Percentiles rank a stretch among this genome's conserved stretches.
Evolutionary conservation across 2,329 filamentous ascomycete species (phyloP).

Genomic region (Pseudopithomyces maydicus): DNA sequence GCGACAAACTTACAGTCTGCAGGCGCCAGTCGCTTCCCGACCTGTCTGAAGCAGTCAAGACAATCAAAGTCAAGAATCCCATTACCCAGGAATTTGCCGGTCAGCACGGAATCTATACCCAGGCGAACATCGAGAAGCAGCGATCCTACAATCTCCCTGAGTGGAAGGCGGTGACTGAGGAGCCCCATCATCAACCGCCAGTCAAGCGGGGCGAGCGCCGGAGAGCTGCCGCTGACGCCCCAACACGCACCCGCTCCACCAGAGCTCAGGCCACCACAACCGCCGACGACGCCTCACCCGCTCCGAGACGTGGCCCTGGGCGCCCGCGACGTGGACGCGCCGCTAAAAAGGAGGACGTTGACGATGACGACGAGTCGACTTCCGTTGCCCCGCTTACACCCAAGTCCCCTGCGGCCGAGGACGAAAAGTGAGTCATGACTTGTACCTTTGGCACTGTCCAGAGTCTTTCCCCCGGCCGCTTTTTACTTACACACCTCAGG

Average conservation of each 20-base stretch:
- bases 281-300: constrained; percentile 41
- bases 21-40: constrained; percentile 73
- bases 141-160: constrained; percentile 95
- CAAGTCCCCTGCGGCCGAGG: constrained; percentile 50
- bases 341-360: constrained; percentile 25
- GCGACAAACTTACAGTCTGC: constrained; percentile 17
- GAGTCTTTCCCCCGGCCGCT: not conserved
- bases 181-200: constrained; percentile 94
- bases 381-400: constrained; percentile 48
- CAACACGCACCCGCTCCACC: constrained; percentile 39
- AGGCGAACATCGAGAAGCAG: constrained; percentile 96
- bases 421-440: constrained; percentile 35
- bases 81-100: constrained; percentile 99
- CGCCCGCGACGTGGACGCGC: constrained; percentile 47
- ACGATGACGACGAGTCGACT: constrained; percentile 41
- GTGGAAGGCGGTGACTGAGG: constrained; percentile 91
- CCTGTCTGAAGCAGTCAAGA: constrained; percentile 85
- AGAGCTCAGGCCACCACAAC: constrained; percentile 38
- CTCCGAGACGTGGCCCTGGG: constrained; percentile 55
- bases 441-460: not conserved
- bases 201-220: constrained; percentile 84
- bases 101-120: constrained; percentile 91
- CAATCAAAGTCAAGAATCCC: constrained; percentile 91
- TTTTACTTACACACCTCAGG: not conserved
- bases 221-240: constrained; percentile 48